Conservation (phyloP, 352 stramenopile genomes). For the Aphanomyces euteiches region DNA sequence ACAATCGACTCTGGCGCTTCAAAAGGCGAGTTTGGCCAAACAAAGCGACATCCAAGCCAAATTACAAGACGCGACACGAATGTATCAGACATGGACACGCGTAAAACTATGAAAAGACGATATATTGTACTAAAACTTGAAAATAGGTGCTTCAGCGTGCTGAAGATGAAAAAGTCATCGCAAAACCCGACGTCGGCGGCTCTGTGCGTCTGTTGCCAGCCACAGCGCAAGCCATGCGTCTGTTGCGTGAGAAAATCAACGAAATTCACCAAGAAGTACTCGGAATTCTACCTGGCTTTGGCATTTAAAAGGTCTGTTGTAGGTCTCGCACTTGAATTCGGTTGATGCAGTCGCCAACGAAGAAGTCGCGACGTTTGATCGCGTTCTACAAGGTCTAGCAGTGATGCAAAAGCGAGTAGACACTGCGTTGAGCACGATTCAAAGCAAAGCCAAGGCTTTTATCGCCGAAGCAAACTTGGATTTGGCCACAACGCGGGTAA, state of each 20-base stretch:
- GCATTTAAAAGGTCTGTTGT: no score
- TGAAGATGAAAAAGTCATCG: slow-evolving; percentile 28
- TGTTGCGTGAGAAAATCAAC: slow-evolving; percentile 25
- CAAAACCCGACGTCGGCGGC: slow-evolving; percentile 22
- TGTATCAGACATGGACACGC: background rate
- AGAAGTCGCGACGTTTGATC: slow-evolving; percentile 27
- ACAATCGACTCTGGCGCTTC: background rate
- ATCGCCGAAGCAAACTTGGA: slow-evolving; percentile 24
- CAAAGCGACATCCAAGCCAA: background rate
- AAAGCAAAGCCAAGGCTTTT: slow-evolving; percentile 6
- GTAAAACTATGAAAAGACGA: background rate
- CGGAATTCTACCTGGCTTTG: background rate
- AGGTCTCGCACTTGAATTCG: slow-evolving; percentile 20
- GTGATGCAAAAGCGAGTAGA: slow-evolving; percentile 22
- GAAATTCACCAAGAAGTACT: slow-evolving; percentile 16
- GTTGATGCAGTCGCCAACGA: background rate
- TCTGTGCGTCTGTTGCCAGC: slow-evolving; percentile 18
- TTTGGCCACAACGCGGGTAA: slow-evolving; percentile 8
- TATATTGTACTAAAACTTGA: background rate
- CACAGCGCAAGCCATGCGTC: slow-evolving; percentile 14
- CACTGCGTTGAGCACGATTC: background rate
- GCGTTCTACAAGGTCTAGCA: slow-evolving; percentile 21
- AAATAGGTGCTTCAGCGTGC: slow-evolving; percentile 19
- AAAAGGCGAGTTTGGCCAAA: slow-evolving; percentile 2
- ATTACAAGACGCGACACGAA: slow-evolving; percentile 11